These are phyloP conservation scores for Hippophae tibetana DNA, from an alignment of 306 rosid species.

Conservation along the genomic window DNA sequence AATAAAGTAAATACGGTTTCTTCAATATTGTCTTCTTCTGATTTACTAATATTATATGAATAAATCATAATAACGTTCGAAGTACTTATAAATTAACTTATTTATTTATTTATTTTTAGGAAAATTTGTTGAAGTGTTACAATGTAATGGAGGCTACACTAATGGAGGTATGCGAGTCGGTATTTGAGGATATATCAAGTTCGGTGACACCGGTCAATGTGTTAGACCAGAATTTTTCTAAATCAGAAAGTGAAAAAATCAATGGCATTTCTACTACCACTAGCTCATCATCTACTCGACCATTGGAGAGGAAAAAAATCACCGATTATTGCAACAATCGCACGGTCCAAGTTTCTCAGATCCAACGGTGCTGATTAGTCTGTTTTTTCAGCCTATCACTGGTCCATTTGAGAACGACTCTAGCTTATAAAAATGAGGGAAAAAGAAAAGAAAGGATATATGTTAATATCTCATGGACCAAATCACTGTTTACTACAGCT, in stretches of 20 bases:
- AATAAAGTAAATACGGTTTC: constrained; percentile 42
- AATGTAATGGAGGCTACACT: constrained; percentile 19
- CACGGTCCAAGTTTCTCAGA: constrained; percentile 37
- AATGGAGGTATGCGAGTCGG: constrained; percentile 43
- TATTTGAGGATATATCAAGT: constrained; percentile 39
- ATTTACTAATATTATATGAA: too few species aligned
- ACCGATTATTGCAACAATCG: constrained; percentile 23
- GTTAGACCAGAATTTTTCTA: constrained; percentile 52
- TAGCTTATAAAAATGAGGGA: neutral
- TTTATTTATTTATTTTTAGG: constrained; percentile 28
- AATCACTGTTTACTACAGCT: constrained; percentile 30
- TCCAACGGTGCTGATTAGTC: constrained; percentile 24
- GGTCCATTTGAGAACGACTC: constrained; percentile 21
- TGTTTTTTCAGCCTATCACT: constrained; percentile 18
- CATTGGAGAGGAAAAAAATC: constrained; percentile 43
- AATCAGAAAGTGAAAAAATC: constrained; percentile 66
- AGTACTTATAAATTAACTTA: neutral
- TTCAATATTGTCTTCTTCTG: neutral
- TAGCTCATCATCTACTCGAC: constrained; percentile 10
- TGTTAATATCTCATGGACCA: constrained; percentile 1
- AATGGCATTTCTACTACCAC: constrained; percentile 12
- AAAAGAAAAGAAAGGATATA: constrained; percentile 5
- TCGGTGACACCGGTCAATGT: constrained; percentile 66
- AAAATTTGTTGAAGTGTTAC: constrained; percentile 44
- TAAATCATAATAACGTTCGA: neutral